Percentiles rank a stretch among this genome's conserved stretches.
phyloP scores from a whole-genome alignment of 2,329 filamentous ascomycete genomes.

The Neofusicoccum ribis region DNA sequence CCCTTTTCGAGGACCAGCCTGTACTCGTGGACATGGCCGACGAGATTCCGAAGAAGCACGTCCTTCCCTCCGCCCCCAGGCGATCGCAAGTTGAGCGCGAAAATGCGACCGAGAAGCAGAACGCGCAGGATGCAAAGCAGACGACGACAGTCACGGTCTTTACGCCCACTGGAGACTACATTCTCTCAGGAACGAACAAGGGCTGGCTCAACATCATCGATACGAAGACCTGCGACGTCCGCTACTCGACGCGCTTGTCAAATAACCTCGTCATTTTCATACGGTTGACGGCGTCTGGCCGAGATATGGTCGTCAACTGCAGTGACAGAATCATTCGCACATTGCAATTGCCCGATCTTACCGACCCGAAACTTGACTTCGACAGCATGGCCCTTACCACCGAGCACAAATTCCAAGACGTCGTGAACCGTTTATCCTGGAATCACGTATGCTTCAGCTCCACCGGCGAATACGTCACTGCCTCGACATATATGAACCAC shows the following conservation, averaged over 20 bases:
- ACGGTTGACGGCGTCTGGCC: slow-evolving; percentile 78
- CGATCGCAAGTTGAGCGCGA: slow-evolving; percentile 70
- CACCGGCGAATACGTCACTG: slow-evolving; percentile 92
- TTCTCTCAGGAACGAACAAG: slow-evolving; percentile 90
- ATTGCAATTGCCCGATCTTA: slow-evolving; percentile 78
- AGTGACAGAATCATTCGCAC: slow-evolving; percentile 95
- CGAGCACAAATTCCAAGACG: slow-evolving; percentile 97
- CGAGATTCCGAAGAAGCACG: slow-evolving; percentile 69
- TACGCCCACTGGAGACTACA: slow-evolving; percentile 80
- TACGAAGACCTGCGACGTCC: slow-evolving; percentile 73
- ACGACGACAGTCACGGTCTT: slow-evolving; percentile 92
- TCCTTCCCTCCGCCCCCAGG: slow-evolving; percentile 79
- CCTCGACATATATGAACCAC: slow-evolving; percentile 96
- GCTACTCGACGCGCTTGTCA: slow-evolving; percentile 87
- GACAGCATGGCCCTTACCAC: slow-evolving; percentile 86
- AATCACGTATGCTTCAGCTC: slow-evolving; percentile 96
- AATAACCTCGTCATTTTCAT: slow-evolving; percentile 85
- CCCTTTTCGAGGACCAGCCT: slow-evolving; percentile 90
- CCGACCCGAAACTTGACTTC: slow-evolving; percentile 65
- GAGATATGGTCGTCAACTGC: slow-evolving; percentile 86
- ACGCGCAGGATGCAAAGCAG: slow-evolving; percentile 89
- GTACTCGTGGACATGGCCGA: slow-evolving; percentile 79
- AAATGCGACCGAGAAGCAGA: slow-evolving; percentile 77
- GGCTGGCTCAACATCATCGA: slow-evolving; percentile 96
- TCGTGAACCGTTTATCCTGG: slow-evolving; percentile 93